Conservation (phyloP, 2,329 filamentous ascomycete species). For the Trichophyton schoenleinii region DNA sequence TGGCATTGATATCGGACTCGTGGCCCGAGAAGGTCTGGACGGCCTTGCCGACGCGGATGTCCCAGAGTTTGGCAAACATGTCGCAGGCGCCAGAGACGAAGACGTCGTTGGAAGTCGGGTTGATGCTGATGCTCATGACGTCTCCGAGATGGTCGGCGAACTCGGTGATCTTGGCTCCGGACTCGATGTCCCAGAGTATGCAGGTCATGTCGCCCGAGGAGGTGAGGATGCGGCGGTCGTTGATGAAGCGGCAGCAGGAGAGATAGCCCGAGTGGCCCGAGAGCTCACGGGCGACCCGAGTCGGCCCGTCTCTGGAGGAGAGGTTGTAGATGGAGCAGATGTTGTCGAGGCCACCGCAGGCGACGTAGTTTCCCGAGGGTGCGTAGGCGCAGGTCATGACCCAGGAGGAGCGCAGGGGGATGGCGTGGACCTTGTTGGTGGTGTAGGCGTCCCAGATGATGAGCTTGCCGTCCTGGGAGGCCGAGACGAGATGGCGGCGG, state of each 20-base stretch:
- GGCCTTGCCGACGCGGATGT: constrained; percentile 94
- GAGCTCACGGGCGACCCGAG: constrained; percentile 84
- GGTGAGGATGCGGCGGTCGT: constrained; percentile 92
- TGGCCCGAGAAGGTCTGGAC: constrained; percentile 97
- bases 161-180: constrained; percentile 90
- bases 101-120: constrained; percentile 97
- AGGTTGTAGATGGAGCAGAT: constrained; percentile 99
- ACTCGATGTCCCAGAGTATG: constrained; percentile 99
- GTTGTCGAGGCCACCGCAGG: constrained; percentile 96
- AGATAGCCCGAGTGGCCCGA: constrained; percentile 96
- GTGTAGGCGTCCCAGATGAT: constrained; percentile 99
- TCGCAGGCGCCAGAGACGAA: constrained; percentile 99
- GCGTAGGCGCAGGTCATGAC: constrained; percentile 99
- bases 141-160: constrained; percentile 97
- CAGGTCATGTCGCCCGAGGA: constrained; percentile 99
- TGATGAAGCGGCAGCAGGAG: constrained; percentile 97
- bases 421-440: constrained; percentile 98
- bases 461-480: constrained; percentile 96
- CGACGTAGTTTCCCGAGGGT: constrained; percentile 94
- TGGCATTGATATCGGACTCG: constrained; percentile 98
- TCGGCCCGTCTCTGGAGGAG: constrained; percentile 92
- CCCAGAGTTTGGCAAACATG: constrained; percentile 96
- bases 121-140: constrained; percentile 99
- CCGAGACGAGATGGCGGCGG: constrained; percentile 88
- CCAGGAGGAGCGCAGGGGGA: constrained; percentile 93